Evolutionary conservation across 371 early-diverging fungal species (phyloP).

Genomic region (Syncephalastrum contaminatum): DNA sequence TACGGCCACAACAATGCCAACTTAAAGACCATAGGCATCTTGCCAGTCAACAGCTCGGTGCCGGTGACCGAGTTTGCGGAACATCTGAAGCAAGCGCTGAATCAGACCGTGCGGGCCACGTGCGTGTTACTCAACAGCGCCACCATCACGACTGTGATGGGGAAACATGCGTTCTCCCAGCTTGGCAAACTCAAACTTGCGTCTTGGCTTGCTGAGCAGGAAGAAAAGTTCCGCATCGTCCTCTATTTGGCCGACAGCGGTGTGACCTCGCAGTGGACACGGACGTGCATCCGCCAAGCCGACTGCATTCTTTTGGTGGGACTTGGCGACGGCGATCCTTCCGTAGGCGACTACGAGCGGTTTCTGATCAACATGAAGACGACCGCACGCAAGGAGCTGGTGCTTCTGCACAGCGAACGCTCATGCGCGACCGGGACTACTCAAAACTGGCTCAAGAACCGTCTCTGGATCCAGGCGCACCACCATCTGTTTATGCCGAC

Average conservation of each 20-base stretch:
- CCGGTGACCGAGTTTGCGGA: slow-evolving; percentile 90
- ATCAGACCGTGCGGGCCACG: slow-evolving; percentile 68
- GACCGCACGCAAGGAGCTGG: slow-evolving; percentile 95
- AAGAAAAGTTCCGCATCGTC: slow-evolving; percentile 84
- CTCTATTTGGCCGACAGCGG: slow-evolving; percentile 95
- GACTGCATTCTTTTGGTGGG: slow-evolving; percentile 95
- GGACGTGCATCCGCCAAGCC: slow-evolving; percentile 93
- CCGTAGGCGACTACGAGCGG: slow-evolving; percentile 91
- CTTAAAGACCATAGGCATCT: slow-evolving; percentile 88
- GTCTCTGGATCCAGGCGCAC: slow-evolving; percentile 95
- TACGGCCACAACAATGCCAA: slow-evolving; percentile 84
- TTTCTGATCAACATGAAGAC: slow-evolving; percentile 90
- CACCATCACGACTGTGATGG: slow-evolving; percentile 78
- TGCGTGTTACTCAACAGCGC: slow-evolving; percentile 79
- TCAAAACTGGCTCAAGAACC: slow-evolving; percentile 87
- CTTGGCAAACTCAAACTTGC: slow-evolving; percentile 90
- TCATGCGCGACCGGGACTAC: slow-evolving; percentile 81
- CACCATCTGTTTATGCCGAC: slow-evolving; percentile 94
- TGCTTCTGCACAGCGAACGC: slow-evolving; percentile 83
- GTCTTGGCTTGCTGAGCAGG: slow-evolving; percentile 92
- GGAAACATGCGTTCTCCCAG: slow-evolving; percentile 88
- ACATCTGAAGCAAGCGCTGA: slow-evolving; percentile 72
- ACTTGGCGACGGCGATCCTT: slow-evolving; percentile 83
- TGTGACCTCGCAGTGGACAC: slow-evolving; percentile 90
- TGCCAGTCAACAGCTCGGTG: slow-evolving; percentile 84